These are phyloP conservation scores for Geosmithia morbida DNA, from an alignment of 2,329 filamentous ascomycete species.

Conservation along the genomic window DNA sequence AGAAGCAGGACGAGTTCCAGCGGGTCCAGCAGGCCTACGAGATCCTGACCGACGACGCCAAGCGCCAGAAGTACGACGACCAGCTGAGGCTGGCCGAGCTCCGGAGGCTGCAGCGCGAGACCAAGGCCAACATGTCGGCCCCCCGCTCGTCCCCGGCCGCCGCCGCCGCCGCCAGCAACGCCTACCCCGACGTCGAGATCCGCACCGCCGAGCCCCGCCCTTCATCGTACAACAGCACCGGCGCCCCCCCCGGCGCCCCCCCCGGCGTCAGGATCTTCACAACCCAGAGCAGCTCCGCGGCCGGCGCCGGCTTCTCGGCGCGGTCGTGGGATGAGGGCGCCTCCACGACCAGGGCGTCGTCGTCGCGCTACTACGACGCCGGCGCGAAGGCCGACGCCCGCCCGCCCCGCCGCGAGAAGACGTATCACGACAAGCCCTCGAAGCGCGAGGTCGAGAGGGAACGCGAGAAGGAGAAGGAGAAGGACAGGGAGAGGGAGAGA, in stretches of 20 bases:
- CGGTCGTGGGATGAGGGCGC: constrained; percentile 32
- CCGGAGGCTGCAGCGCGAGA: constrained; percentile 34
- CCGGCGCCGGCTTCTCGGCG: constrained; percentile 18
- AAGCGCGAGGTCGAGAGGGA: constrained; percentile 26
- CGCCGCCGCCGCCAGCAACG: too few relatives aligned
- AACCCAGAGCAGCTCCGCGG: too few relatives aligned
- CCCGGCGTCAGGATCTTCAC: constrained; percentile 16
- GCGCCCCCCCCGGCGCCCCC: neutral
- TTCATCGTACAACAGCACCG: neutral
- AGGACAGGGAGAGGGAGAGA: constrained; percentile 10
- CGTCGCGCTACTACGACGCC: constrained; percentile 24
- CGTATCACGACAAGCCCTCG: constrained; percentile 29
- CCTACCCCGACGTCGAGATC: constrained; percentile 26
- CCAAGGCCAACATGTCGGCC: constrained; percentile 27
- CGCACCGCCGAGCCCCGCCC: constrained; percentile 29
- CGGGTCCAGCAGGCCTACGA: constrained; percentile 89
- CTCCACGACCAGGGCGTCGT: constrained; percentile 10
- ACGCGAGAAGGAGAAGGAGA: constrained; percentile 12
- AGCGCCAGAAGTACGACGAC: constrained; percentile 65
- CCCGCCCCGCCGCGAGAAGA: constrained; percentile 25
- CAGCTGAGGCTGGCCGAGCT: constrained; percentile 53
- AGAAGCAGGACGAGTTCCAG: constrained; percentile 80
- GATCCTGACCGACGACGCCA: constrained; percentile 63
- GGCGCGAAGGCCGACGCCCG: constrained; percentile 12
- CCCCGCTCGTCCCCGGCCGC: constrained; percentile 22